Evolutionary conservation across 176 grass and related monocot genomes (phyloP).

Genomic region (Raddia distichophylla): DNA sequence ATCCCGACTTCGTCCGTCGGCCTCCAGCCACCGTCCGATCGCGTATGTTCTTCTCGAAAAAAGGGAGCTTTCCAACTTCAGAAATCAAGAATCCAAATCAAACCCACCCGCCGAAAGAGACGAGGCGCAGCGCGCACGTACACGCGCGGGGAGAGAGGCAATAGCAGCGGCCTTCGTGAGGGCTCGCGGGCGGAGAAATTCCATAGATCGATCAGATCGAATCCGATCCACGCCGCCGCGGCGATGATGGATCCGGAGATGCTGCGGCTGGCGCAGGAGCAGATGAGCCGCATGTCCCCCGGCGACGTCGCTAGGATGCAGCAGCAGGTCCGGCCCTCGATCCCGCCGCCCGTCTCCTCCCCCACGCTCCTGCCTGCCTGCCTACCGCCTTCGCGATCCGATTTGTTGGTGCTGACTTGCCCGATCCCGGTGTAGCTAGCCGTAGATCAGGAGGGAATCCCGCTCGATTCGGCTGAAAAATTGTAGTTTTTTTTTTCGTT

Average conservation of each 20-base stretch:
- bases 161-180: too few relatives aligned
- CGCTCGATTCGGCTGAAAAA: neutral
- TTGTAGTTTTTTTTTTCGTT: neutral
- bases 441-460: slow-evolving; percentile 28
- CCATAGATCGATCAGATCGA: neutral
- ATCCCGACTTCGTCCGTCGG: too few relatives aligned
- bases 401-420: neutral
- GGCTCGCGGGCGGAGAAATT: too few relatives aligned
- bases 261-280: slow-evolving; percentile 93
- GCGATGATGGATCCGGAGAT: slow-evolving; percentile 95
- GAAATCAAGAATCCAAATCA: too few relatives aligned
- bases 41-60: too few relatives aligned
- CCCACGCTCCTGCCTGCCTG: too few relatives aligned
- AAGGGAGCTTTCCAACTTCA: too few relatives aligned
- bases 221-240: slow-evolving; percentile 1
- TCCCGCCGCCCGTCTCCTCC: too few relatives aligned
- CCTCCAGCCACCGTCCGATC: too few relatives aligned
- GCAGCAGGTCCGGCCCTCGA: slow-evolving; percentile 78
- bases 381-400: neutral
- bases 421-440: neutral
- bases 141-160: too few relatives aligned
- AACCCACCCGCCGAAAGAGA: neutral
- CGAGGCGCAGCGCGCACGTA: neutral
- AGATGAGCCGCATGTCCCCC: slow-evolving; percentile 89
- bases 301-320: slow-evolving; percentile 90